Evolutionary conservation across 805 yeast genomes (phyloP), one percentile per base, ranked within the genome.

Genomic region (Wickerhamiella slavikovae): DNA sequence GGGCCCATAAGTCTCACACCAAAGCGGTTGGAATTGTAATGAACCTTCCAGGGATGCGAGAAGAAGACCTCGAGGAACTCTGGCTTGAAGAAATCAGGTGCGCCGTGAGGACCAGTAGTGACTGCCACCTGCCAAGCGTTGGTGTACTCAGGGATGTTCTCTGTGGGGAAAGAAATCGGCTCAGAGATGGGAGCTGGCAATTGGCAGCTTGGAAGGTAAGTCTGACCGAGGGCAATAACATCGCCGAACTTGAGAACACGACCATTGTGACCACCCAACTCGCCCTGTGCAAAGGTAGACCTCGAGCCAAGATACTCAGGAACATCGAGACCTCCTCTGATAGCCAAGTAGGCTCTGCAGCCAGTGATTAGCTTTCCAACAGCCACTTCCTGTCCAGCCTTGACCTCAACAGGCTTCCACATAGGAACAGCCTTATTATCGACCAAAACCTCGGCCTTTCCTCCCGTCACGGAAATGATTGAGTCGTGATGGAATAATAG

Each of bases 101-200:
- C 69, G 1, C 96, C 96, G 52, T 85, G 96, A 16, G 98, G 98
- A 31, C 98, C 98, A 51, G 91, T 73, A 8, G 93, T 80, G 27
- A 83, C 94, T 44, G 83, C 93, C 38, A 85, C 83, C 27, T 58
- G 56, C 96, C 96, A 85, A 33, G 60, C 64, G 23, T 56, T 51
- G 17, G 58, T 48, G 40, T 68, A 66, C 5, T 49, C 36, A 6
- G 91, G 83, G 36, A 71, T 54, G 32, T 67, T 39, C 7, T 65
- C 44, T 24, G 45, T 39, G 14, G 91, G 79, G 35, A 70, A 59
- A 2, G 64, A 40, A 9, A 47, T 37, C 28, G 93, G 93, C 32
- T 58, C 72, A 15, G 69, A 54, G 30, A 64, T 62, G 18, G 93
- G 91, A 2, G 65, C 61, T 10, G 92, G 91, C 38, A 80, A 57